phyloP scores from a whole-genome alignment of 208 protist genomes.

The Leptomonas pyrrhocoris region DNA sequence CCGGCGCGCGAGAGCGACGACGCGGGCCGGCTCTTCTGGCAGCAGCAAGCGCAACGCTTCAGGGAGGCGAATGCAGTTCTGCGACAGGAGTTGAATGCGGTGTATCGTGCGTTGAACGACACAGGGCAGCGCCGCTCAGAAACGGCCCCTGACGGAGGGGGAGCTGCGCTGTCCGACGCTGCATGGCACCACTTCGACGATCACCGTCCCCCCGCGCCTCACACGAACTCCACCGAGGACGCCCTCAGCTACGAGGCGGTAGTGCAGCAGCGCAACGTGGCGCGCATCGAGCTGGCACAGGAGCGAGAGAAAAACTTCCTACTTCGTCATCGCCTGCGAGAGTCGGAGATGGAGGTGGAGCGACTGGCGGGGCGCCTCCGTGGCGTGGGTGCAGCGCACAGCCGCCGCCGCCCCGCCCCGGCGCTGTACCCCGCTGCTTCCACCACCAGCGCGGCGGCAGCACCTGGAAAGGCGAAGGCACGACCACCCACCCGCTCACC shows the following conservation, averaged over 20 bases:
- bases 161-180: not conserved
- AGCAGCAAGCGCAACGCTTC: conserved; percentile 25
- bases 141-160: not conserved
- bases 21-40: conserved; percentile 22
- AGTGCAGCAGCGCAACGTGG: conserved; percentile 36
- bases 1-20: not conserved
- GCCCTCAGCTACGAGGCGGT: conserved; percentile 9
- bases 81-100: conserved; percentile 14
- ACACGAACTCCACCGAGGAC: not conserved
- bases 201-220: not conserved
- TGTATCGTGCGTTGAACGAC: conserved; percentile 11
- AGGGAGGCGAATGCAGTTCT: conserved; percentile 12
- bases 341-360: conserved; percentile 27
- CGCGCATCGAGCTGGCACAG: conserved; percentile 34
- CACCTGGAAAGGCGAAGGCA: too few species aligned
- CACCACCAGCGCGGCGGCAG: too few species aligned
- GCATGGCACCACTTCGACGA: not conserved
- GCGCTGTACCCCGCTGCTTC: too few species aligned
- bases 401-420: not conserved
- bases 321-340: conserved; percentile 30
- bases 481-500: too few species aligned
- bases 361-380: not conserved
- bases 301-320: conserved; percentile 43
- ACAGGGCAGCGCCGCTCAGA: not conserved
- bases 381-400: not conserved